Evolutionary conservation across 2,329 filamentous ascomycete species (phyloP), one percentile per base, ranked within the genome.

Genomic region (Penicillium sp.): DNA sequence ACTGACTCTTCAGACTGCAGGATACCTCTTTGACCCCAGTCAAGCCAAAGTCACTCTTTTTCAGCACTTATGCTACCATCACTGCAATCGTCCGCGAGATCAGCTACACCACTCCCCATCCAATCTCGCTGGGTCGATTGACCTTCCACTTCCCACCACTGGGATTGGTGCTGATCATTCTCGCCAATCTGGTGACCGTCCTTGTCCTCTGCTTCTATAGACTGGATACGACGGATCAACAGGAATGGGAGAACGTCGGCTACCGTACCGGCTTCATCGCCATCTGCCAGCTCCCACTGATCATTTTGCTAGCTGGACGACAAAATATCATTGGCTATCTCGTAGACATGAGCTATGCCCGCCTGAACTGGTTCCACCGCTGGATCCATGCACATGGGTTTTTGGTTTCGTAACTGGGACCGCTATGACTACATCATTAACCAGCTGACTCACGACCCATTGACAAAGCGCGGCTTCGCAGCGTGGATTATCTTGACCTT

Each of bases 171-270:
- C 56, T 65, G 24, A 49, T 73, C 39, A 59, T 71, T 6, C 58
- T 75, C 20, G 68, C 67, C 2, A 82, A 85, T 55, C 52, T 78
- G n/a, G 53, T 80, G 5, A 67, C 80, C 12, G 72, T 81, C 2
- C 59, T 84, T n/a, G 69, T 83, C 1, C 74, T 84, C 23, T 82
- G 78, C 60, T 80, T 84, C 55, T 84, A 83, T 62, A 77, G 76
- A 26, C 71, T 84, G 24, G 71, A 84, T 60, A 74, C 80, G 0
- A 68, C 64, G 1, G 71, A 82, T 49, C 66, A 74, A 40, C 77
- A 78, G 68, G 70, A 73, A 34, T 83, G 78, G 73, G 82, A 86
- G 59, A 70, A 77, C 39, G 77, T 85, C 49, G 83, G 78, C 10
- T 84, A 83, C 60, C 76, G 81, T 26, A 78, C 77, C 4, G 82